phyloP scores from a whole-genome alignment of 352 stramenopile genomes.

The Phytophthora chlamydospora region DNA sequence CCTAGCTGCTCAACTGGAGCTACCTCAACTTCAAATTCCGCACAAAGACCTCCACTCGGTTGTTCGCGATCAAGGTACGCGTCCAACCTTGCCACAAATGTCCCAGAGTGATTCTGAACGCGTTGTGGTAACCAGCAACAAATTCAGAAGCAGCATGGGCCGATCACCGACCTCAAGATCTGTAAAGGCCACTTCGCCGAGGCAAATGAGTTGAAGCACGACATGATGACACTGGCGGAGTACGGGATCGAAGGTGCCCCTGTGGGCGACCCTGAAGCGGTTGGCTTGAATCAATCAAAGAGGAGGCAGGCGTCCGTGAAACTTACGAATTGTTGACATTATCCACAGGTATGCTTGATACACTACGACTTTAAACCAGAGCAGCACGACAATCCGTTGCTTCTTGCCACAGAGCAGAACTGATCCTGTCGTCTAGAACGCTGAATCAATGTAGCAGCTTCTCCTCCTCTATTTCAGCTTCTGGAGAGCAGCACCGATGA shows the following conservation, averaged over 20 bases:
- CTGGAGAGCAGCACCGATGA: slow-evolving; percentile 37
- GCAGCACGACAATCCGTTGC: slow-evolving; percentile 65
- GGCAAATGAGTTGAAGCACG: slow-evolving; percentile 53
- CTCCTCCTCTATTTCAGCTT: slow-evolving; percentile 31
- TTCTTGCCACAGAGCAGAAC: slow-evolving; percentile 50
- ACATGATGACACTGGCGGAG: slow-evolving; percentile 55
- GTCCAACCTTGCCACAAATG: not conserved
- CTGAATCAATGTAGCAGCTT: slow-evolving; percentile 3
- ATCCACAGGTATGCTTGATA: slow-evolving; percentile 46
- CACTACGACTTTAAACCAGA: slow-evolving; percentile 73
- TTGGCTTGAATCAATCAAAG: slow-evolving; percentile 7
- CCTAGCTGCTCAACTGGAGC: slow-evolving; percentile 64
- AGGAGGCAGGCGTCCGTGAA: not conserved
- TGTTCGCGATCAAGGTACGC: slow-evolving; percentile 59
- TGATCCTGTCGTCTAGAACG: slow-evolving; percentile 21
- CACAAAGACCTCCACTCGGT: slow-evolving; percentile 52
- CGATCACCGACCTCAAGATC: slow-evolving; percentile 60
- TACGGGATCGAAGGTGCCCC: slow-evolving; percentile 58
- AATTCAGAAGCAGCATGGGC: slow-evolving; percentile 58
- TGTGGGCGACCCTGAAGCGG: slow-evolving; percentile 45
- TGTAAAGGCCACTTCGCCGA: slow-evolving; percentile 66
- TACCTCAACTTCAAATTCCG: slow-evolving; percentile 68
- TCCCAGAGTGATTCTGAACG: not conserved
- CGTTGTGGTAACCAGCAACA: slow-evolving; percentile 37
- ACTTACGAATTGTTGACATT: slow-evolving; percentile 10